Evolutionary conservation across 768 basidiomycete species (phyloP).

Genomic region (Dentipellis sp.): DNA sequence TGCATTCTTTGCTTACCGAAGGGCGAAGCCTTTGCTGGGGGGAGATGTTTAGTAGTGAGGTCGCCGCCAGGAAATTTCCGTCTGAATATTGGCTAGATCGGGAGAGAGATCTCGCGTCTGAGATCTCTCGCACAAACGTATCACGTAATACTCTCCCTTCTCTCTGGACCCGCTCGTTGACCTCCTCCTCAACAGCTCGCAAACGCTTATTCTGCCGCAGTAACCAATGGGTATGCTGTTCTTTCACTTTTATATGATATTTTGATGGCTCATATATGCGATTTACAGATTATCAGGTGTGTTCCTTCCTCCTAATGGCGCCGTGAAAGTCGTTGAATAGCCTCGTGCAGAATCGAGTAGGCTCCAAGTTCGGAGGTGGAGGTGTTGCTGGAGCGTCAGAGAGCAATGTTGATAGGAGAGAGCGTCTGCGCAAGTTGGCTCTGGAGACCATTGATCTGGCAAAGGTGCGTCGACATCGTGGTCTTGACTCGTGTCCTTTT

Average conservation of each 20-base stretch:
- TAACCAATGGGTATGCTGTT: conserved; percentile 9
- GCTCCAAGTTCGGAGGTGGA: conserved; percentile 92
- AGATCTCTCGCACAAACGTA: too few species aligned
- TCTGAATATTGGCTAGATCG: background rate
- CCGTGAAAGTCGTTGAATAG: background rate
- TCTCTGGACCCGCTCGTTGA: too few species aligned
- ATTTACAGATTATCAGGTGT: conserved; percentile 11
- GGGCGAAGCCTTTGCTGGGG: background rate
- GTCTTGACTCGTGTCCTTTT: background rate
- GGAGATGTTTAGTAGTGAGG: too few species aligned
- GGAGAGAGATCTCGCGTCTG: background rate
- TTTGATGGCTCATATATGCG: background rate
- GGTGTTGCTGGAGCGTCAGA: conserved; percentile 94
- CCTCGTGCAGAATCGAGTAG: conserved; percentile 75
- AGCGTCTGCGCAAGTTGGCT: conserved; percentile 90
- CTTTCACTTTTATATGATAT: background rate
- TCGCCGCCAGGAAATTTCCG: background rate
- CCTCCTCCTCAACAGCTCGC: too few species aligned
- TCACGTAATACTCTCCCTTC: too few species aligned
- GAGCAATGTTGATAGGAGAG: conserved; percentile 90
- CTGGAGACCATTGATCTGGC: conserved; percentile 97
- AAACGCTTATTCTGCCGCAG: too few species aligned
- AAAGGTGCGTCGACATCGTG: conserved; percentile 46
- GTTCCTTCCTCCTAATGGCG: background rate
- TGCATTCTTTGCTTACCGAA: background rate